A percentile compares a stretch with the other conserved stretches of the same genome.
Evolutionary conservation across 169 alveolate species (phyloP).

Genomic region (Condylostoma magnum): DNA sequence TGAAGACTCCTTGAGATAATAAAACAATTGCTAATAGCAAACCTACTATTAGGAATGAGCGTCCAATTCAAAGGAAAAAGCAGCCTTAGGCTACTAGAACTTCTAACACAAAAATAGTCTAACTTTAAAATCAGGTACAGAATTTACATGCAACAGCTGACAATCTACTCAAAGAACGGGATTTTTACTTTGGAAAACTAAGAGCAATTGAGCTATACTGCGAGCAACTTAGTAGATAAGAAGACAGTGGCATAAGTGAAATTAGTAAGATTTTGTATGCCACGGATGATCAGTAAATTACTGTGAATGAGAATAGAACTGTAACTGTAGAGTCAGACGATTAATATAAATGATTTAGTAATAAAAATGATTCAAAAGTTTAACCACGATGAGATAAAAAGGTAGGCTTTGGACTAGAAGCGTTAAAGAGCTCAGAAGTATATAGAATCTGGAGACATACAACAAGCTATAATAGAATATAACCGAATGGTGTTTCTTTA

Average conservation of each 20-base stretch:
- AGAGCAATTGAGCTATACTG: slow-evolving; percentile 88
- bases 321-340: neutral
- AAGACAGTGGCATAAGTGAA: slow-evolving; percentile 12
- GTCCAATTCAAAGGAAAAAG: neutral
- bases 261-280: slow-evolving; percentile 57
- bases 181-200: slow-evolving; percentile 89
- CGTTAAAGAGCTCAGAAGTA: slow-evolving; percentile 38
- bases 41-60: neutral
- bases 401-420: neutral
- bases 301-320: slow-evolving; percentile 51
- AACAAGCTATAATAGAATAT: slow-evolving; percentile 54
- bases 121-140: slow-evolving; percentile 13
- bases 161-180: slow-evolving; percentile 86
- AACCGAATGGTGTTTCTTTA: slow-evolving; percentile 45
- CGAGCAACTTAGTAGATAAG: slow-evolving; percentile 65
- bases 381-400: too few species aligned
- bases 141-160: slow-evolving; percentile 56
- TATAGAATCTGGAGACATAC: slow-evolving; percentile 40
- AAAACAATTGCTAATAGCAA: slow-evolving; percentile 1
- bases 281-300: slow-evolving; percentile 56
- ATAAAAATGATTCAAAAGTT: too few species aligned
- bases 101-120: neutral
- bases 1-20: slow-evolving; percentile 27
- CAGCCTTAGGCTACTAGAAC: neutral
- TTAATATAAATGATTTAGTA: neutral